phyloP scores from a whole-genome alignment of 1,284 basidiomycete species.

The Cystobasidiaceae sp. region DNA sequence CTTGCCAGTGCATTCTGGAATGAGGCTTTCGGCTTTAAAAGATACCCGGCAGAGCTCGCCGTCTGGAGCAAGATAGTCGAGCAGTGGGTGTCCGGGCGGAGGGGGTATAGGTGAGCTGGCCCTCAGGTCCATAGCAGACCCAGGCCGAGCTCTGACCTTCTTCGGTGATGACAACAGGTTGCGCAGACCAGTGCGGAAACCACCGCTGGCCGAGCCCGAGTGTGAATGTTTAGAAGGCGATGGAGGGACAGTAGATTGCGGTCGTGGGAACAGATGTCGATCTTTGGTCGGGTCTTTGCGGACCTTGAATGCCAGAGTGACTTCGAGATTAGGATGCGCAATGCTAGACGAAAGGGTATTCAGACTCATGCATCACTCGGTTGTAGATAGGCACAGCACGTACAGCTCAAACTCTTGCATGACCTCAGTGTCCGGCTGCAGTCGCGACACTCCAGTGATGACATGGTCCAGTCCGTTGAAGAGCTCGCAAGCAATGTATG shows the following conservation, averaged over 20 bases:
- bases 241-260: conserved; percentile 1
- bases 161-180: conserved; percentile 20
- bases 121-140: conserved; percentile 18
- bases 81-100: conserved; percentile 8
- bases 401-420: conserved; percentile 26
- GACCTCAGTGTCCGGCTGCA: conserved; percentile 5
- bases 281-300: conserved; percentile 19
- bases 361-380: too few species aligned
- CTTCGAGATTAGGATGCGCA: conserved; percentile 20
- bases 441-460: conserved; percentile 2
- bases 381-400: not conserved
- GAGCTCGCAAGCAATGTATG: conserved; percentile 19
- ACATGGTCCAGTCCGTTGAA: conserved; percentile 19
- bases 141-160: conserved; percentile 21
- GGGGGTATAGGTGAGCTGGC: conserved; percentile 15
- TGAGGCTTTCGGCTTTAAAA: conserved; percentile 7
- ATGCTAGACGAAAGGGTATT: conserved; percentile 6
- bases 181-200: conserved; percentile 22
- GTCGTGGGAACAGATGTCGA: conserved; percentile 19
- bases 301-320: conserved; percentile 24
- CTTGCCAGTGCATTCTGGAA: conserved; percentile 14
- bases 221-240: conserved; percentile 16
- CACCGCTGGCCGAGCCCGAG: conserved; percentile 17
- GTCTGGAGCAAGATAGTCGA: conserved; percentile 14
- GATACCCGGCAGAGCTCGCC: conserved; percentile 13